These are phyloP conservation scores for Pleomassaria siparia DNA, from an alignment of 2,329 filamentous ascomycete species.

Conservation along the genomic window DNA sequence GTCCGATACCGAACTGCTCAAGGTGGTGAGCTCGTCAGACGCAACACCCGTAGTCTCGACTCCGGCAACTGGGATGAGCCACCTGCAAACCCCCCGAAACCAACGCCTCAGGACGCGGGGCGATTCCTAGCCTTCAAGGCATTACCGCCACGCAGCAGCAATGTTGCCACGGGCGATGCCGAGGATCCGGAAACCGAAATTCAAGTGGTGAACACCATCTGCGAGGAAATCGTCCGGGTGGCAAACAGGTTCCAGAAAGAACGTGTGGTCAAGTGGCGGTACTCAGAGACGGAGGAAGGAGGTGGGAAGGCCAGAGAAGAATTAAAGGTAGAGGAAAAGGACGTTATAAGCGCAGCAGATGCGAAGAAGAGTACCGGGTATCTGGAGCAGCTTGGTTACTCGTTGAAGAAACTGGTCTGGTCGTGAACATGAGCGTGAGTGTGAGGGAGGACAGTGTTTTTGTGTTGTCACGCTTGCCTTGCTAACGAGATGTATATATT, in stretches of 20 bases:
- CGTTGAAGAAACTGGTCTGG: constrained; percentile 94
- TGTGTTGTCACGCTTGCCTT: background rate
- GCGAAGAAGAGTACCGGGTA: constrained; percentile 85
- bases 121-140: constrained; percentile 59
- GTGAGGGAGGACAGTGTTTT: background rate
- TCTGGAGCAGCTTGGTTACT: constrained; percentile 84
- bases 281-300: constrained; percentile 37
- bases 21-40: constrained; percentile 69
- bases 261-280: constrained; percentile 30
- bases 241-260: constrained; percentile 54
- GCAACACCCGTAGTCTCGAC: constrained; percentile 80
- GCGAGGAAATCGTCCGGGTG: constrained; percentile 73
- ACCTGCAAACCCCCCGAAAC: constrained; percentile 22
- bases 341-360: constrained; percentile 82
- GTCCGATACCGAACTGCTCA: constrained; percentile 75
- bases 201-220: constrained; percentile 65
- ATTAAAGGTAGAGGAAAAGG: constrained; percentile 55
- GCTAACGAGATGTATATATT: background rate
- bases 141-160: constrained; percentile 52
- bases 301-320: constrained; percentile 22
- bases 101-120: constrained; percentile 17
- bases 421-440: no score
- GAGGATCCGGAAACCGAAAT: constrained; percentile 45
- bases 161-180: constrained; percentile 33
- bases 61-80: constrained; percentile 45